Evolutionary conservation across 306 rosid species (phyloP).

Genomic region (Urtica urens): DNA sequence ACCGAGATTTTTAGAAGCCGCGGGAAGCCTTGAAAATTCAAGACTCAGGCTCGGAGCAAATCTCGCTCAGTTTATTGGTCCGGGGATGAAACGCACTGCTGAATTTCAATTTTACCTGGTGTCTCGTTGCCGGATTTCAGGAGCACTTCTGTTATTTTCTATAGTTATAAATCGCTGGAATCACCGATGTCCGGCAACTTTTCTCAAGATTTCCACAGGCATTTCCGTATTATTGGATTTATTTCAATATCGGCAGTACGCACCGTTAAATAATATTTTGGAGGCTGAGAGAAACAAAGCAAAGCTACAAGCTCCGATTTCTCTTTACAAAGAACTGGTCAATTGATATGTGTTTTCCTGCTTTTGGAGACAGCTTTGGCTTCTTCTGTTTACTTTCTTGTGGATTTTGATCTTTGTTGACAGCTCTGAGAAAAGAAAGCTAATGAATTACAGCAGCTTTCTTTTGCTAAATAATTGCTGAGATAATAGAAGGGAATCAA

Average conservation of each 20-base stretch:
- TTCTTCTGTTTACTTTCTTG: conserved; percentile 45
- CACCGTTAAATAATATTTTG: conserved; percentile 15
- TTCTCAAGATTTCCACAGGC: too few species aligned
- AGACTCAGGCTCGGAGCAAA: too few species aligned
- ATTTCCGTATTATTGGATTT: not conserved
- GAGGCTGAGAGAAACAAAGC: not conserved
- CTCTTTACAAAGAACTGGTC: conserved; percentile 62
- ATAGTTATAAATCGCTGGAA: too few species aligned
- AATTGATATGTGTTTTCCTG: conserved; percentile 48
- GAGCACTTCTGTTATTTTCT: too few species aligned
- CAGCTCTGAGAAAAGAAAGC: conserved; percentile 23
- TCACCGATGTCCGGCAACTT: not conserved
- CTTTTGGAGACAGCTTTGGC: conserved; percentile 45
- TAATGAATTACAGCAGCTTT: not conserved
- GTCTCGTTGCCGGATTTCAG: too few species aligned
- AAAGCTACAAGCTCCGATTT: conserved; percentile 22
- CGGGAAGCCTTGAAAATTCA: too few species aligned
- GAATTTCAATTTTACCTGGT: too few species aligned
- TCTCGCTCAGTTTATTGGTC: too few species aligned
- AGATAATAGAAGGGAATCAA: not conserved
- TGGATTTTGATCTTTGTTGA: conserved; percentile 23
- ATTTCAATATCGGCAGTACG: not conserved
- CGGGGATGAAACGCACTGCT: too few species aligned
- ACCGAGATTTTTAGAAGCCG: too few species aligned
- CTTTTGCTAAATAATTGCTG: too few species aligned